Base-by-base conservation (phyloP, 192 early-diverging fungal species). In the Podila epicladia region DNA sequence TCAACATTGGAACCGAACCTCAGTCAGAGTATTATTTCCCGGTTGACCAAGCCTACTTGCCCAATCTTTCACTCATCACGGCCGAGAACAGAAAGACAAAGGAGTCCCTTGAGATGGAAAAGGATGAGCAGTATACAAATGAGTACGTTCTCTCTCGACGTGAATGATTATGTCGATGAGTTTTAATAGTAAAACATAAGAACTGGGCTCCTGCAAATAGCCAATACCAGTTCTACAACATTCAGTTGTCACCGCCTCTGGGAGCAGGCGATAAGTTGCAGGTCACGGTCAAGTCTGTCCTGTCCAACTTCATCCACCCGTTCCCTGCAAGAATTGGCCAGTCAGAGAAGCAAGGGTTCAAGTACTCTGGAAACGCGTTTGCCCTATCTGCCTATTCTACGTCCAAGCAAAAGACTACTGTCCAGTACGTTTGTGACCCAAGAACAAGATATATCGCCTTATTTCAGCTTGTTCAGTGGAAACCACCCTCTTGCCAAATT, bases 321-420 rank as follows among this genome's bases (percentile, higher is more conserved):
- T 74, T 84, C 49, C 93, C 93, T 13, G 55, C 58, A 0, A 67
- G 80, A 9, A 82, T 93, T 9, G 75, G 72, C 26, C 96, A 96
- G 83, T 69, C 82, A 7, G 91, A 88, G 33, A 87, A 89, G 66
- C 96, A 97, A 77, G 65, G 73, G 49, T 85, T 95, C 57, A 64
- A 84, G 55, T 95, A 88, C 80, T 49, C 62, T 5, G 92, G 90
- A 65, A 89, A 88, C 71, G 73, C 85, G 4, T 91, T 92, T 69
- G 87, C 91, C 24, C 67, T 77, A 28, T 91, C 91, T 22, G 88
- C 88, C 9, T 97, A 98, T 76, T 60, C 77, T 20, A 85, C 91
- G n/a, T 58, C 87, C 31, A 92, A 94, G 85, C 89, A 91, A 64
- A 96, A 95, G 73, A 95, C 94, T 12, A 87, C 89, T 24, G 89